Conservation (phyloP, 345 rosid genomes). For the Raphanus raphanistrum region DNA sequence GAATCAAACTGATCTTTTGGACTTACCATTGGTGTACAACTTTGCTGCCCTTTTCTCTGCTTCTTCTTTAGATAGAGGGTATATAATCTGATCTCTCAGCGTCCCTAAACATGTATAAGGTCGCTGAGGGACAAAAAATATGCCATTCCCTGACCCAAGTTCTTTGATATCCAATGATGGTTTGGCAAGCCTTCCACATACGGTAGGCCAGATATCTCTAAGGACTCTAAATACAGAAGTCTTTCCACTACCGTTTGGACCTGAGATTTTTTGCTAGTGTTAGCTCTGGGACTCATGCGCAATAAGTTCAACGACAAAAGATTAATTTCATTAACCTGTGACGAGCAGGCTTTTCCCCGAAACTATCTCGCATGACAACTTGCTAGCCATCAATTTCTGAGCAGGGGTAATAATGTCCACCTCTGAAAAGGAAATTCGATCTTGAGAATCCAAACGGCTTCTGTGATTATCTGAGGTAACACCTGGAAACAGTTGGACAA, state of each 20-base stretch:
- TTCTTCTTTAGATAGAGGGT: constrained; percentile 88
- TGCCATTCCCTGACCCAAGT: constrained; percentile 59
- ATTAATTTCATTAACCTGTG: constrained; percentile 68
- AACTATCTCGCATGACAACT: constrained; percentile 71
- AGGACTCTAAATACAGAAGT: constrained; percentile 96
- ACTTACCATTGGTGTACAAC: constrained; percentile 58
- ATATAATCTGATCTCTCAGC: constrained; percentile 96
- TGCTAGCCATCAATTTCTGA: constrained; percentile 83
- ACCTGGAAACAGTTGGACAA: constrained; percentile 43
- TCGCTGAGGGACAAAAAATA: constrained; percentile 90
- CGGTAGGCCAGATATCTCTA: constrained; percentile 93
- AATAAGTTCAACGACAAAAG: constrained; percentile 16
- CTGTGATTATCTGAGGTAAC: constrained; percentile 34
- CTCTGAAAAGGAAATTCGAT: constrained; percentile 65
- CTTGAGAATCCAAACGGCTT: constrained; percentile 45
- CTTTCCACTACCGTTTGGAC: constrained; percentile 98
- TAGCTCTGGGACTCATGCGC: constrained; percentile 29
- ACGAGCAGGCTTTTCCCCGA: constrained; percentile 89
- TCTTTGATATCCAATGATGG: constrained; percentile 64
- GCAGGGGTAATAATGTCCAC: constrained; percentile 89
- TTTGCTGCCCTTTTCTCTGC: constrained; percentile 58
- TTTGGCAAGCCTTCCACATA: constrained; percentile 70
- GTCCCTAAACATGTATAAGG: constrained; percentile 98
- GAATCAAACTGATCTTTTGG: not conserved
- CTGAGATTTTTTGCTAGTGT: constrained; percentile 45